Conservation (phyloP, 768 basidiomycete genomes). For the Kwoniella newhampshirensis region DNA sequence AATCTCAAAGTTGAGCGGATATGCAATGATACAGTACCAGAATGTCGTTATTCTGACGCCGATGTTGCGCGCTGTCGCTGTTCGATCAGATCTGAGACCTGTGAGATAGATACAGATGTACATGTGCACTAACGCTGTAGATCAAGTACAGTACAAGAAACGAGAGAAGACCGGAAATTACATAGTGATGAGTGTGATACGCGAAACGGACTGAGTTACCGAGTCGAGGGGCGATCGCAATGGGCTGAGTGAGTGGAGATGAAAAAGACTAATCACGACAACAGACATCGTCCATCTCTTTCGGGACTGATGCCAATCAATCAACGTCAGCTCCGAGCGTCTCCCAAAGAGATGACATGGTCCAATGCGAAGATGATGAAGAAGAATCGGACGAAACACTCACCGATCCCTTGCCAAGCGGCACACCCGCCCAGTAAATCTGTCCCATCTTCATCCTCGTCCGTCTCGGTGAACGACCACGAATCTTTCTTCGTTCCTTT, state of each 20-base stretch:
- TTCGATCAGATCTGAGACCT: too few relatives aligned
- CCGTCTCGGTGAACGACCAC: slow-evolving; percentile 21
- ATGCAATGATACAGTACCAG: not conserved
- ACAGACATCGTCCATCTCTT: slow-evolving; percentile 32
- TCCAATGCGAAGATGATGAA: not conserved
- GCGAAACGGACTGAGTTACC: not conserved
- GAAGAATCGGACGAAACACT: too few relatives aligned
- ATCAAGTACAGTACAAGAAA: not conserved
- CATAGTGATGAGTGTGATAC: not conserved
- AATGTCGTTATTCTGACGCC: not conserved
- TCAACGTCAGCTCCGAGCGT: not conserved
- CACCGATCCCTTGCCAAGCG: slow-evolving; percentile 26
- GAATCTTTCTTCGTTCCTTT: slow-evolving; percentile 22
- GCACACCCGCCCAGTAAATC: slow-evolving; percentile 34
- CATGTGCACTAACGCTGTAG: too few relatives aligned
- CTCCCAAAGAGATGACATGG: not conserved
- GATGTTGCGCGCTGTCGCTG: too few relatives aligned
- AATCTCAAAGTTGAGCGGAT: too few relatives aligned
- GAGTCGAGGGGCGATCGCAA: too few relatives aligned
- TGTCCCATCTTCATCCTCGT: slow-evolving; percentile 10
- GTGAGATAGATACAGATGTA: too few relatives aligned
- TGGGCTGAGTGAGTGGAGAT: not conserved
- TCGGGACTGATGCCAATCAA: slow-evolving; percentile 17
- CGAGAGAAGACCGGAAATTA: not conserved
- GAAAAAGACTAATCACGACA: slow-evolving; percentile 20